A percentile compares a stretch with the other conserved stretches of the same genome.
Evolutionary conservation across 768 basidiomycete species (phyloP).

Genomic region (Boletus fagicola): DNA sequence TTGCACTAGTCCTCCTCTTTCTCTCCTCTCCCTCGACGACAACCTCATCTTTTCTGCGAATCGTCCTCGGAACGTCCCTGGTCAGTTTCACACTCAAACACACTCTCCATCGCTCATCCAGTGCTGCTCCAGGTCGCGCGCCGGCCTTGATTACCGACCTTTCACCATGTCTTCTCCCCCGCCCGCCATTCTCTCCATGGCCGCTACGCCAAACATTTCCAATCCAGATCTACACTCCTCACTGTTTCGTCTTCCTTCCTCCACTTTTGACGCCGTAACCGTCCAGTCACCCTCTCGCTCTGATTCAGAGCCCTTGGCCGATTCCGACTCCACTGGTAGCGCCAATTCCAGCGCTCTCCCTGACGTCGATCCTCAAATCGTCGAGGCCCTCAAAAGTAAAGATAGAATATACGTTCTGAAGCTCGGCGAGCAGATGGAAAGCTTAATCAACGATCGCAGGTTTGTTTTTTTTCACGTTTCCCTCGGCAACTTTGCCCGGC

Average conservation of each 20-base stretch:
- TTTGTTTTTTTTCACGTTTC: constrained; percentile 35
- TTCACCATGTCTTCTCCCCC: constrained; percentile 14
- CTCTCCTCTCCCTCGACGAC: constrained; percentile 7
- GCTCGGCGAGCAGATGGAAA: constrained; percentile 85
- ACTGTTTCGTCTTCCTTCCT: constrained; percentile 12
- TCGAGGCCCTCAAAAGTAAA: constrained; percentile 85
- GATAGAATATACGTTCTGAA: constrained; percentile 85
- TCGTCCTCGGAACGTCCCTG: constrained; percentile 1
- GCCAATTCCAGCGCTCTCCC: constrained; percentile 21
- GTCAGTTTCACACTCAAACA: neutral
- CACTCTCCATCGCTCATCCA: neutral
- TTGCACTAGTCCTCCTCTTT: constrained; percentile 16
- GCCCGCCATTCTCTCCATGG: constrained; percentile 11
- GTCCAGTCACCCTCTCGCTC: constrained; percentile 19
- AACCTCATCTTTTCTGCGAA: constrained; percentile 3
- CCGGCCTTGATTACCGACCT: constrained; percentile 5
- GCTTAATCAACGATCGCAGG: constrained; percentile 73
- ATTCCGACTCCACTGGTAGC: constrained; percentile 29
- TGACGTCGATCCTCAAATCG: constrained; percentile 75
- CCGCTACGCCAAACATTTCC: constrained; percentile 11
- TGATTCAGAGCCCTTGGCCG: constrained; percentile 30
- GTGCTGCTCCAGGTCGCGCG: constrained; percentile 3
- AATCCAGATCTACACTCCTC: constrained; percentile 14
- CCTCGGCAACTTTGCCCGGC: neutral
- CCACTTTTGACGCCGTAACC: constrained; percentile 11